Evolutionary conservation across 306 rosid species (phyloP).

Genomic region (Macrotyloma uniflorum): DNA sequence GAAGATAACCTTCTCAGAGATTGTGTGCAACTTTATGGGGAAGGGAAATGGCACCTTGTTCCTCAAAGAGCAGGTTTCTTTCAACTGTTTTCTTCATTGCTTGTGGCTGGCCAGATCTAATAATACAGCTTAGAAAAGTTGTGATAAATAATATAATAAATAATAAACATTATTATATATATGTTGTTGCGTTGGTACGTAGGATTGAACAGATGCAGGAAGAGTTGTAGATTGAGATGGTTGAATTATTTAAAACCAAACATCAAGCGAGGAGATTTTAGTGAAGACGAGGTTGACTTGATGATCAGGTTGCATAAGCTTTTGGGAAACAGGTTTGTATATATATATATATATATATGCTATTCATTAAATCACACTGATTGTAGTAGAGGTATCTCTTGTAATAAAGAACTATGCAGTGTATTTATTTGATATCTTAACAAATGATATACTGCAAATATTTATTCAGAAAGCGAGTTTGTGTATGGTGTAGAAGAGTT

Average conservation of each 20-base stretch:
- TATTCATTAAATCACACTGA: too few species aligned
- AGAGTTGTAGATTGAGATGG: conserved; percentile 49
- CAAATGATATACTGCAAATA: too few species aligned
- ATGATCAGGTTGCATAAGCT: conserved; percentile 36
- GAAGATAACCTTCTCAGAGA: conserved; percentile 35
- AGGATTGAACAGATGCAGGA: conserved; percentile 27
- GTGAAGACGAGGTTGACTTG: conserved; percentile 41
- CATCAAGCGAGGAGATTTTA: conserved; percentile 39
- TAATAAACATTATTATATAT: not conserved
- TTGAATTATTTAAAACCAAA: conserved; percentile 43
- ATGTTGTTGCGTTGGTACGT: not conserved
- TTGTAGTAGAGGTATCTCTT: not conserved
- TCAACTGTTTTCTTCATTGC: not conserved
- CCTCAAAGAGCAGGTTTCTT: conserved; percentile 35
- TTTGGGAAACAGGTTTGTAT: conserved; percentile 35
- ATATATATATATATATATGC: too few species aligned
- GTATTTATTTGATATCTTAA: too few species aligned
- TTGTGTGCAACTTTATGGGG: conserved; percentile 3
- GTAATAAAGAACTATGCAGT: not conserved
- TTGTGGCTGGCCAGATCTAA: not conserved
- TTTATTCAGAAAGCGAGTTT: too few species aligned
- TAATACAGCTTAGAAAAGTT: too few species aligned
- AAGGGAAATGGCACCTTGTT: conserved; percentile 41
- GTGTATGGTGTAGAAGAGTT: too few species aligned
- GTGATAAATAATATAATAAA: too few species aligned